Percentiles rank a stretch among this genome's conserved stretches.
Evolutionary conservation across 805 yeast species (phyloP).

Genomic region (Kuraishia borneana): DNA sequence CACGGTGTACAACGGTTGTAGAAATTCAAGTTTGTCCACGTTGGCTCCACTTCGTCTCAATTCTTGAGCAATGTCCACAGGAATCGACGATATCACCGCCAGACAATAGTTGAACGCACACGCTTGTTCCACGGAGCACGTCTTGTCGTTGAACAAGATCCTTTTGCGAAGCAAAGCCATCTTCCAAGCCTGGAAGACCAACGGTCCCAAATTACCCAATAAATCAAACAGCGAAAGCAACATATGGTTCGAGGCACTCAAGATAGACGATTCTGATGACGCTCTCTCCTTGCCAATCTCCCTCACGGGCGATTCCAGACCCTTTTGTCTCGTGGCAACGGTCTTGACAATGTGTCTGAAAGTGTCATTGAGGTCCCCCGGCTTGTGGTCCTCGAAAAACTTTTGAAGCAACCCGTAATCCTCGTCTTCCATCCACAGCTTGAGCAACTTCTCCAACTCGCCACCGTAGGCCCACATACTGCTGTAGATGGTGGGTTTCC

Average conservation of each 20-base stretch:
- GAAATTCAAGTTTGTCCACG: conserved; percentile 15
- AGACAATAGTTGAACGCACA: conserved; percentile 47
- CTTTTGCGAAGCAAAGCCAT: conserved; percentile 46
- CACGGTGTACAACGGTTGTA: conserved; percentile 49
- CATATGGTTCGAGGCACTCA: conserved; percentile 25
- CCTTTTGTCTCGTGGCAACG: conserved; percentile 1
- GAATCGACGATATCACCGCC: conserved; percentile 51
- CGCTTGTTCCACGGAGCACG: conserved; percentile 19
- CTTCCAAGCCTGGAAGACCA: conserved; percentile 55
- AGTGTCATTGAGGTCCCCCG: conserved; percentile 12
- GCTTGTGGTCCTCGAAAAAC: conserved; percentile 16
- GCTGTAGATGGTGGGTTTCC: conserved; percentile 31
- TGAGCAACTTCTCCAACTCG: conserved; percentile 19
- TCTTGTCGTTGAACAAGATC: conserved; percentile 32
- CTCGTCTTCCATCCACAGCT: conserved; percentile 11
- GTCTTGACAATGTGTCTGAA: conserved; percentile 13
- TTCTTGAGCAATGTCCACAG: conserved; percentile 35
- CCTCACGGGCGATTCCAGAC: conserved; percentile 14
- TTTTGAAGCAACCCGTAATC: conserved; percentile 10
- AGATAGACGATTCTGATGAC: conserved; percentile 11
- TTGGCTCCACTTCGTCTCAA: conserved; percentile 10
- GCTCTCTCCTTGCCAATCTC: conserved; percentile 19
- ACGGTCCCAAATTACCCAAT: conserved; percentile 48
- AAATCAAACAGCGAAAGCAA: conserved; percentile 32
- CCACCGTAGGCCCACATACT: conserved; percentile 32